Evolutionary conservation across 208 protist species (phyloP).

Genomic region (Angomonas ambiguus): DNA sequence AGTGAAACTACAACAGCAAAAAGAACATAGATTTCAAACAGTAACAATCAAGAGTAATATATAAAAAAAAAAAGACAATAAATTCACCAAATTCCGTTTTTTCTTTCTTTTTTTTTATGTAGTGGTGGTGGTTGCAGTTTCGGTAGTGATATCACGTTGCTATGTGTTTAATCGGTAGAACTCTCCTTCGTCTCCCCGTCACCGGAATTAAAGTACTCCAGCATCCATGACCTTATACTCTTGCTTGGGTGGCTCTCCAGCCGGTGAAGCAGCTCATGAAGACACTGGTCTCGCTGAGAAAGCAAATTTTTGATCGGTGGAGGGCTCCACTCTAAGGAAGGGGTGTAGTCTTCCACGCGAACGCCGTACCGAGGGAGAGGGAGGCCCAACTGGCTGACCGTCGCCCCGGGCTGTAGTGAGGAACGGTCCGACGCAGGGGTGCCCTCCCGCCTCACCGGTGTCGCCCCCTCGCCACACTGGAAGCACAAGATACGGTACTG

Average conservation of each 20-base stretch:
- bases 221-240: neutral
- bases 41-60: neutral
- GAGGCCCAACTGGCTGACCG: neutral
- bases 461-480: neutral
- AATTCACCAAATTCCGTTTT: neutral
- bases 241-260: neutral
- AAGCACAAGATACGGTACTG: neutral
- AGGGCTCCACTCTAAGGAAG: too few species aligned
- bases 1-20: too few species aligned
- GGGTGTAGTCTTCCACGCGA: too few species aligned
- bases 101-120: constrained; percentile 13
- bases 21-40: too few species aligned
- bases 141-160: too few species aligned
- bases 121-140: neutral
- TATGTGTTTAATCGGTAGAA: neutral
- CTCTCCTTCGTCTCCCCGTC: neutral
- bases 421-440: neutral
- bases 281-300: neutral
- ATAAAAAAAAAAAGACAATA: too few species aligned
- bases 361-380: neutral
- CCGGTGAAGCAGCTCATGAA: neutral
- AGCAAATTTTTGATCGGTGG: too few species aligned
- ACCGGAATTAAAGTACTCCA: neutral
- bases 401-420: neutral
- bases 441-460: too few species aligned